phyloP scores from a whole-genome alignment of 495 filamentous ascomycete species.

The Thozetella sp. region DNA sequence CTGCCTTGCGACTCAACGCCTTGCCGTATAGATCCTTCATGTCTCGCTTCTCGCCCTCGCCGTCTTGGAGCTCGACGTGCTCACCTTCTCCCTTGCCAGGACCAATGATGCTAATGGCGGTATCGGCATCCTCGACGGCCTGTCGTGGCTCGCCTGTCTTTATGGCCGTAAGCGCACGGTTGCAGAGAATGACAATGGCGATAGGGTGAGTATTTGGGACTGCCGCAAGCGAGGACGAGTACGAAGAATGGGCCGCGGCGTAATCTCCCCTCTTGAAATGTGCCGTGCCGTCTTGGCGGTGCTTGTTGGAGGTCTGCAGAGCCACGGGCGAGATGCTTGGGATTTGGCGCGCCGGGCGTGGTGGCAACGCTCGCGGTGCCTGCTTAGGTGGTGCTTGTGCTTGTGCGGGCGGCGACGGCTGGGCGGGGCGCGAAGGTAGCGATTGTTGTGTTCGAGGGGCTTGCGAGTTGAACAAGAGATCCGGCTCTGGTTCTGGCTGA shows the following conservation, averaged over 20 bases:
- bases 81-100: constrained; percentile 76
- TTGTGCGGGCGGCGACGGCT: constrained; percentile 25
- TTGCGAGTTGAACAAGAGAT: constrained; percentile 57
- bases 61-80: constrained; percentile 62
- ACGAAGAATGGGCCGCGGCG: constrained; percentile 78
- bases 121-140: constrained; percentile 80
- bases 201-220: constrained; percentile 84
- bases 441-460: constrained; percentile 15
- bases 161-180: constrained; percentile 85
- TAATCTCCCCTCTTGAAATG: constrained; percentile 96
- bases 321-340: constrained; percentile 68
- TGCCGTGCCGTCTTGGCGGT: constrained; percentile 77
- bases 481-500: constrained; percentile 46
- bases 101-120: constrained; percentile 79
- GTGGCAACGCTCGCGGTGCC: constrained; percentile 25
- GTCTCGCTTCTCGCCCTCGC: constrained; percentile 68
- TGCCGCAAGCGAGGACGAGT: constrained; percentile 71
- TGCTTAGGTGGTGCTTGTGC: constrained; percentile 42
- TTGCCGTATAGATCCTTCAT: constrained; percentile 95
- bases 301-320: constrained; percentile 70
- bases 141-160: constrained; percentile 90
- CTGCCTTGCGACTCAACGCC: constrained; percentile 90
- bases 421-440: constrained; percentile 21
- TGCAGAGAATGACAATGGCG: constrained; percentile 83
- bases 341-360: constrained; percentile 59